Conservation (phyloP, 2,329 filamentous ascomycete genomes). For the Aspergillus sp. region DNA sequence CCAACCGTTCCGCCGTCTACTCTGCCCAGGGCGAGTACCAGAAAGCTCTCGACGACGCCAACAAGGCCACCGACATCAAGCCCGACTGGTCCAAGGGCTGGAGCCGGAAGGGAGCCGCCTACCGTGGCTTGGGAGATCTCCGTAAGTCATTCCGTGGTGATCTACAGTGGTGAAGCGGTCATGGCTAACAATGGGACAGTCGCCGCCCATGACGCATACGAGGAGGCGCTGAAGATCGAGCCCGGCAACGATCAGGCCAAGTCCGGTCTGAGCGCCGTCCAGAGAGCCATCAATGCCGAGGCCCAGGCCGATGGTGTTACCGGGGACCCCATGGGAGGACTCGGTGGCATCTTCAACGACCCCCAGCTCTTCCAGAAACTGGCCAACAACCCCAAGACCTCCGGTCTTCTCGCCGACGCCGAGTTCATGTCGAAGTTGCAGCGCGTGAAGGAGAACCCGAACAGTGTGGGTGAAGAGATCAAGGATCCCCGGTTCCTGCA, state of each 20-base stretch:
- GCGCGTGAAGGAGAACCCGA: conserved; percentile 75
- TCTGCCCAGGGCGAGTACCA: conserved; percentile 88
- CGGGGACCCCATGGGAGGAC: conserved; percentile 67
- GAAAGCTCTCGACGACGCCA: conserved; percentile 81
- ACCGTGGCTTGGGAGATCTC: conserved; percentile 84
- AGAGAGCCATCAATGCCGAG: conserved; percentile 82
- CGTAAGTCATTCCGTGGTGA: conserved; percentile 39
- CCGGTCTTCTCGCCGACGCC: conserved; percentile 72
- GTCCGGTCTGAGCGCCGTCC: conserved; percentile 77
- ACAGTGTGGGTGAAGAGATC: conserved; percentile 74
- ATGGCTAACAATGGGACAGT: conserved; percentile 40
- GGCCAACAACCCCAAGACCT: conserved; percentile 91
- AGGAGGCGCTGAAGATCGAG: conserved; percentile 91
- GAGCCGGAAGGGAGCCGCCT: conserved; percentile 86
- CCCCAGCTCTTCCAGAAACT: conserved; percentile 88
- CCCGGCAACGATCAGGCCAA: conserved; percentile 90
- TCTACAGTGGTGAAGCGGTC: conserved; percentile 12
- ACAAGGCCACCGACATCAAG: conserved; percentile 91
- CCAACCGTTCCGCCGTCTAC: conserved; percentile 84
- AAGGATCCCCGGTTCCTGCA: conserved; percentile 88
- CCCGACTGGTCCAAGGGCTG: conserved; percentile 98
- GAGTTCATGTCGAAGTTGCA: conserved; percentile 90
- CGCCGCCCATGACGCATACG: conserved; percentile 83
- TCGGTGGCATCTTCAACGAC: conserved; percentile 94
- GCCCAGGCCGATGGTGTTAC: conserved; percentile 59